Evolutionary conservation across 148 eudicot genomes (phyloP).

Genomic region (Cornus kousa): DNA sequence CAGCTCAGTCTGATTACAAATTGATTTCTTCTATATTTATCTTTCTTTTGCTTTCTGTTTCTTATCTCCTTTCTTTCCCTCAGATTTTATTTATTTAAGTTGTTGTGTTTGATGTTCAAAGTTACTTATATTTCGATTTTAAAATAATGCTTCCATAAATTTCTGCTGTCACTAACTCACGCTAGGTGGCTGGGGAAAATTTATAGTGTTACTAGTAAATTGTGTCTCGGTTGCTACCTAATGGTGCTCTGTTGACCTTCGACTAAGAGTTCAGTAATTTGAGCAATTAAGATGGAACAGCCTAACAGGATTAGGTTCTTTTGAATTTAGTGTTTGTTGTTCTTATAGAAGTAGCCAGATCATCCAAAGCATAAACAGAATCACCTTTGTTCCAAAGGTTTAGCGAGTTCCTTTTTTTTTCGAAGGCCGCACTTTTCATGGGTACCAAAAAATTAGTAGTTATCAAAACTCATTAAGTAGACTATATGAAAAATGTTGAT

Average conservation of each 20-base stretch:
- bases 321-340: background rate
- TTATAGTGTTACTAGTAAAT: background rate
- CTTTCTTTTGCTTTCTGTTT: background rate
- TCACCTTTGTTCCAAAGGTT: too few species aligned
- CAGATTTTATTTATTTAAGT: too few species aligned
- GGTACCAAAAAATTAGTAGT: background rate
- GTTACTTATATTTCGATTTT: too few species aligned
- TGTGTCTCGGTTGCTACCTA: background rate
- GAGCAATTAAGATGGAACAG: slow-evolving; percentile 1
- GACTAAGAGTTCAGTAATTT: background rate
- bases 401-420: too few species aligned
- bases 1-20: background rate
- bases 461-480: background rate
- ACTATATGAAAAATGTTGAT: background rate
- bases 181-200: too few species aligned
- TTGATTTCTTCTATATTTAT: background rate
- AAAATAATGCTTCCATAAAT: background rate
- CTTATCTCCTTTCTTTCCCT: background rate
- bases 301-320: background rate
- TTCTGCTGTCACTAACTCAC: background rate
- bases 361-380: too few species aligned
- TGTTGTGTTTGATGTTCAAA: background rate
- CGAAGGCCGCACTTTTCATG: too few species aligned
- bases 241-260: background rate
- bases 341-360: background rate